Conservation (phyloP, 768 basidiomycete species). For the Xerocomellus chrysenteron region DNA sequence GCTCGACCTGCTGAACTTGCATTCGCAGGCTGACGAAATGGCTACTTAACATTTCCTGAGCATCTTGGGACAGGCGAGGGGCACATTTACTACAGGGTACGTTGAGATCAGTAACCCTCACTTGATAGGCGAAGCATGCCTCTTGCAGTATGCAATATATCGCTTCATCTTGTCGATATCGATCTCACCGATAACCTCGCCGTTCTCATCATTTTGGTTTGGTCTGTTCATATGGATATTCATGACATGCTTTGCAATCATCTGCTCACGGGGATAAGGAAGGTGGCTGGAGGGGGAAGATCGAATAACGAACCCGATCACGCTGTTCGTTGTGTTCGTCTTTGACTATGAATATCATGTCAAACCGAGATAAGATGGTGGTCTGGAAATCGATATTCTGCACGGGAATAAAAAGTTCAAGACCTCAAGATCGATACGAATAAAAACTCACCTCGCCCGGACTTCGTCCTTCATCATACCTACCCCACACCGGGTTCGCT, state of each 20-base stretch:
- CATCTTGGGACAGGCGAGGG: slow-evolving; percentile 88
- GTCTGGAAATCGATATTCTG: slow-evolving; percentile 97
- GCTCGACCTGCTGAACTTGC: slow-evolving; percentile 93
- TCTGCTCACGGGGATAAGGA: slow-evolving; percentile 43
- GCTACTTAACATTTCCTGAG: slow-evolving; percentile 93
- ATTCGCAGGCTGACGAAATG: slow-evolving; percentile 93
- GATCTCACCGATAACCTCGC: slow-evolving; percentile 80
- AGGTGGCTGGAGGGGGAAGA: not conserved
- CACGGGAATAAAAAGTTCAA: not conserved
- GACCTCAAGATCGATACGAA: not conserved
- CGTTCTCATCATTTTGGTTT: slow-evolving; percentile 57
- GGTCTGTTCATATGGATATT: slow-evolving; percentile 97
- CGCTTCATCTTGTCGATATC: slow-evolving; percentile 98
- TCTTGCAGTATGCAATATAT: slow-evolving; percentile 95
- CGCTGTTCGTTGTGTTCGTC: slow-evolving; percentile 96
- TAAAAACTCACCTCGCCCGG: slow-evolving; percentile 73
- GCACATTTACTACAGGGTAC: slow-evolving; percentile 78
- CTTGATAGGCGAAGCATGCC: slow-evolving; percentile 43
- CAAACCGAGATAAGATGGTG: slow-evolving; percentile 96
- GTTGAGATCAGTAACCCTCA: not conserved
- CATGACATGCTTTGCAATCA: slow-evolving; percentile 97
- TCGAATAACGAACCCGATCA: slow-evolving; percentile 63
- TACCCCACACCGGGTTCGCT: slow-evolving; percentile 96
- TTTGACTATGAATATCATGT: slow-evolving; percentile 99
- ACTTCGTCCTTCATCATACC: slow-evolving; percentile 95